Percentiles rank a stretch among this genome's conserved stretches.
These are phyloP conservation scores for Apiospora phragmitis DNA, from an alignment of 2,329 filamentous ascomycete genomes.

Conservation along the genomic window DNA sequence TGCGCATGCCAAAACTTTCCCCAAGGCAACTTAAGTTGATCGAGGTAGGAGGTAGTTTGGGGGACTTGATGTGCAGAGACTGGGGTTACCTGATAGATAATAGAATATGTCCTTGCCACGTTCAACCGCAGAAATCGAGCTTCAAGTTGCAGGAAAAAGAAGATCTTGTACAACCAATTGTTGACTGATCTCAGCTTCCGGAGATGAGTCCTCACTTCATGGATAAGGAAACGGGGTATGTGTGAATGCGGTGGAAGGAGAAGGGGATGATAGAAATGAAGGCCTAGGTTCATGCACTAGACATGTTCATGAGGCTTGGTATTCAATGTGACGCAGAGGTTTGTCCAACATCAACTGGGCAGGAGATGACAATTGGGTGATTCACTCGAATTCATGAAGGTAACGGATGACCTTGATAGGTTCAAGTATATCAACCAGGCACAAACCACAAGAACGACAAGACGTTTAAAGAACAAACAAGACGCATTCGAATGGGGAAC, in stretches of 20 bases:
- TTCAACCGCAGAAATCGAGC: neutral
- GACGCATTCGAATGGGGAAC: slow-evolving; percentile 10
- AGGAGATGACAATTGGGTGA: neutral
- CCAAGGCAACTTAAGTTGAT: neutral
- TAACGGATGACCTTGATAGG: neutral
- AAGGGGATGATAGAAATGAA: neutral
- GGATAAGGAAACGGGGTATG: neutral
- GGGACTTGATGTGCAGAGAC: neutral
- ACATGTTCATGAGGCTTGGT: neutral
- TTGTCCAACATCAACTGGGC: neutral
- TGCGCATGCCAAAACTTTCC: neutral
- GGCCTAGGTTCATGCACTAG: slow-evolving; percentile 8
- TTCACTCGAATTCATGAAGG: neutral
- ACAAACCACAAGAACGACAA: neutral
- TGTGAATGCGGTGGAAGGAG: neutral
- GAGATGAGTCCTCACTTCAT: neutral
- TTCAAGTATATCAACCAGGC: neutral
- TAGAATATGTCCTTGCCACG: neutral
- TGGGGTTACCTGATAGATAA: neutral
- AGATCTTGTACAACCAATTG: neutral
- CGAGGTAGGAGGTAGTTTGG: neutral
- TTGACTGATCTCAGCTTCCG: neutral
- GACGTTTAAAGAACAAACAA: neutral
- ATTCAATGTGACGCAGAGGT: neutral
- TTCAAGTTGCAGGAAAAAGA: neutral